These are phyloP conservation scores for Ophiobolus disseminans DNA, from an alignment of 2,329 filamentous ascomycete species.

Conservation along the genomic window DNA sequence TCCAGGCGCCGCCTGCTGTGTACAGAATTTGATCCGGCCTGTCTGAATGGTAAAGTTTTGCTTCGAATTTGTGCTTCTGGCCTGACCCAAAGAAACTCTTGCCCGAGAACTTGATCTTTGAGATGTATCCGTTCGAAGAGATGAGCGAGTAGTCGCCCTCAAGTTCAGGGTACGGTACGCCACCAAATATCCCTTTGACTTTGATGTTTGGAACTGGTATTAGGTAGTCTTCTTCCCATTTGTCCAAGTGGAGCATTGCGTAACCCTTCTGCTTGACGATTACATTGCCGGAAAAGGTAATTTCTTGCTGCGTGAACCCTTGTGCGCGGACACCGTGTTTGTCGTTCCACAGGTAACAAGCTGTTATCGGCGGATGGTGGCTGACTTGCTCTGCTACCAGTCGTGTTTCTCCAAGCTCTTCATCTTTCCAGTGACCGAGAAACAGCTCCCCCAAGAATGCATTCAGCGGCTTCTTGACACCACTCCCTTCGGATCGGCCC, in stretches of 20 bases:
- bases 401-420: constrained; percentile 49
- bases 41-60: constrained; percentile 46
- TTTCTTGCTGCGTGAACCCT: constrained; percentile 56
- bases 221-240: constrained; percentile 54
- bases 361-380: constrained; percentile 57
- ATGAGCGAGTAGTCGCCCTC: constrained; percentile 51
- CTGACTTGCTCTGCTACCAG: constrained; percentile 56
- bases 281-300: constrained; percentile 54
- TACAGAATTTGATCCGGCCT: constrained; percentile 45
- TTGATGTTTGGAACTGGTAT: constrained; percentile 56
- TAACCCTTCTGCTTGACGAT: constrained; percentile 58
- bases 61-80: constrained; percentile 52
- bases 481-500: constrained; percentile 51
- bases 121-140: constrained; percentile 51
- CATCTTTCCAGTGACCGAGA: constrained; percentile 43
- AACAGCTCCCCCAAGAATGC: constrained; percentile 60
- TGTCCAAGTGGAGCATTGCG: constrained; percentile 53
- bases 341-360: constrained; percentile 57
- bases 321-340: constrained; percentile 53
- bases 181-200: constrained; percentile 54
- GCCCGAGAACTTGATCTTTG: constrained; percentile 54
- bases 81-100: constrained; percentile 52
- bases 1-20: constrained; percentile 53
- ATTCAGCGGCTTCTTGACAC: constrained; percentile 60
- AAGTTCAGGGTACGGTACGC: constrained; percentile 55